Conservation (phyloP, 331 rosid species). For the Erythrophleum ivorense region DNA sequence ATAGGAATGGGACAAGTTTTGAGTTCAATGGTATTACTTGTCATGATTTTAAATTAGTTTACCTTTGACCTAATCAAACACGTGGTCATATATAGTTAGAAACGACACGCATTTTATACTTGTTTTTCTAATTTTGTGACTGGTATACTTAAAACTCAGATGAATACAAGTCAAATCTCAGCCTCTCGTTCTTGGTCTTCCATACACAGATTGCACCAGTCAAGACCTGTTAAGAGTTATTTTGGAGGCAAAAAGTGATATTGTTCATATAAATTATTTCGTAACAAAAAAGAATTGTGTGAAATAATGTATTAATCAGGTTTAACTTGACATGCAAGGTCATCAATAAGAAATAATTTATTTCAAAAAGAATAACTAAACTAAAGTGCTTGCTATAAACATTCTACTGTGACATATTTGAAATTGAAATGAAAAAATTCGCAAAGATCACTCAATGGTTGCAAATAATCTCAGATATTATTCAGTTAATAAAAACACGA, state of each 20-base stretch:
- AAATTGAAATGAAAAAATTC: slow-evolving; percentile 6
- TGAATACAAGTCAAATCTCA: background rate
- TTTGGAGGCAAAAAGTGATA: background rate
- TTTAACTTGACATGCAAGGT: background rate
- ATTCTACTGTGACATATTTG: background rate
- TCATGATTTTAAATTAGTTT: background rate
- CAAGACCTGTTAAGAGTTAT: background rate
- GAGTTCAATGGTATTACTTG: background rate
- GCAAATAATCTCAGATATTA: slow-evolving; percentile 38
- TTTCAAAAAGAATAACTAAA: background rate
- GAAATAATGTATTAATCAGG: background rate
- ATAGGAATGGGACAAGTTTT: too few species aligned
- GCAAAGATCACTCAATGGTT: slow-evolving; percentile 21
- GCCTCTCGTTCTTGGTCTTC: background rate
- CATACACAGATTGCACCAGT: background rate
- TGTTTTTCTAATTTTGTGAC: background rate
- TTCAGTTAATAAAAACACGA: slow-evolving; percentile 27
- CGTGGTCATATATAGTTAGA: too few species aligned
- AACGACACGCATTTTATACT: background rate
- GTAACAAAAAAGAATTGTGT: background rate
- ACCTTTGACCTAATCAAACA: background rate
- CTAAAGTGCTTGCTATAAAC: background rate
- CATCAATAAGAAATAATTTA: background rate
- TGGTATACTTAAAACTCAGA: background rate
- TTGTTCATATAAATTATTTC: background rate